A percentile compares a stretch with the other conserved stretches of the same genome.
These are phyloP conservation scores for Thalassiosira profunda DNA, from an alignment of 108 stramenopile species.

Conservation along the genomic window DNA sequence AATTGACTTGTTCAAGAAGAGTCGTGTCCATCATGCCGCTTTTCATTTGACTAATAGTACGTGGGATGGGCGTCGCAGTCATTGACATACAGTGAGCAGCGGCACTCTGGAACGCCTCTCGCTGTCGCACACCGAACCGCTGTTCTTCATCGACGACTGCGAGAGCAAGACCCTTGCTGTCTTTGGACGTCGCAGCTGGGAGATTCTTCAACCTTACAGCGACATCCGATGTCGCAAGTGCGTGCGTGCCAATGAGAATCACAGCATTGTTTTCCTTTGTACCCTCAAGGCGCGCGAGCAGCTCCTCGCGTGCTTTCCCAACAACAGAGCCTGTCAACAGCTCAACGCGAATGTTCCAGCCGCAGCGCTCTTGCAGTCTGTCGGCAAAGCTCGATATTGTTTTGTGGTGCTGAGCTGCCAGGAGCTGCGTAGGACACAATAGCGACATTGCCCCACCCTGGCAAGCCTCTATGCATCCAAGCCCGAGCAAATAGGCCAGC, in stretches of 20 bases:
- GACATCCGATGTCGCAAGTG: conserved; percentile 49
- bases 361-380: conserved; percentile 25
- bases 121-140: conserved; percentile 68
- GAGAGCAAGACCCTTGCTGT: conserved; percentile 44
- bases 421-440: conserved; percentile 62
- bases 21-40: conserved; percentile 27
- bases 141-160: conserved; percentile 78
- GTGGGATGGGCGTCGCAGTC: conserved; percentile 68
- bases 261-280: conserved; percentile 9
- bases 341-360: conserved; percentile 20
- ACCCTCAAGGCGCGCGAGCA: conserved; percentile 32
- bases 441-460: conserved; percentile 52
- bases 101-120: conserved; percentile 54
- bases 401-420: conserved; percentile 59
- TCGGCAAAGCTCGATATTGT: conserved; percentile 29
- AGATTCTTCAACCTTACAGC: conserved; percentile 12
- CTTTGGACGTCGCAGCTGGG: background rate
- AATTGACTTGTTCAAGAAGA: conserved; percentile 3
- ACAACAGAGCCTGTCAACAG: conserved; percentile 18
- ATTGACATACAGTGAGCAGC: conserved; percentile 55
- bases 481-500: conserved; percentile 57
- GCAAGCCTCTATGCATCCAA: conserved; percentile 48
- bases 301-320: conserved; percentile 16
- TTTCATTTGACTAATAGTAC: conserved; percentile 41
- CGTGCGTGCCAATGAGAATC: conserved; percentile 63